phyloP scores from a whole-genome alignment of 2,329 filamentous ascomycete species.

The Verticillium dahliae region DNA sequence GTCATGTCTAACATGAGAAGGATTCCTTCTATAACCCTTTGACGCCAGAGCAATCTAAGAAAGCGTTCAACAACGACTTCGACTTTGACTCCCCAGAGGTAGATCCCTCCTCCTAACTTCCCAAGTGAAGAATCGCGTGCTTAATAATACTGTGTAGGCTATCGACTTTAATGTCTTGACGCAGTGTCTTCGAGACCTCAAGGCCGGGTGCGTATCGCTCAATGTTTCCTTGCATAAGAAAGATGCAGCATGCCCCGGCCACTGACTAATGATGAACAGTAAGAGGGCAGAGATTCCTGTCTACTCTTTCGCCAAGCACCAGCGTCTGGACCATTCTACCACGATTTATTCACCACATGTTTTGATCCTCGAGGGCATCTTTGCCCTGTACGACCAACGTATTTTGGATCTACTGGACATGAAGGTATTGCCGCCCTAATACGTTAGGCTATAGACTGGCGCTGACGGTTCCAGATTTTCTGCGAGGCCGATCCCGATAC shows the following conservation, averaged over 20 bases:
- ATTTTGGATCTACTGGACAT: constrained; percentile 85
- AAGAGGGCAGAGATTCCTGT: constrained; percentile 86
- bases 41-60: constrained; percentile 67
- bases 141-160: constrained; percentile 37
- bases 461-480: constrained; percentile 60
- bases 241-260: too few species aligned
- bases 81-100: constrained; percentile 88
- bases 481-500: constrained; percentile 94
- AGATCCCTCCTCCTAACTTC: background rate
- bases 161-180: constrained; percentile 92
- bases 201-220: constrained; percentile 67
- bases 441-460: background rate
- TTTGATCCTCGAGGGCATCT: constrained; percentile 89
- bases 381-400: constrained; percentile 83
- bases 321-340: constrained; percentile 70
- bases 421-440: constrained; percentile 49
- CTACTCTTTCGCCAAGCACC: constrained; percentile 92
- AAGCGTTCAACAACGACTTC: constrained; percentile 84
- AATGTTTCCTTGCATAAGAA: background rate
- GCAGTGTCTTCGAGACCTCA: constrained; percentile 73
- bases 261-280: constrained; percentile 32
- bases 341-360: constrained; percentile 96
- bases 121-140: too few species aligned
- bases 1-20: constrained; percentile 34
- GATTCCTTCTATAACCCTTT: constrained; percentile 97